Evolutionary conservation across 805 yeast genomes (phyloP).

Genomic region (Candida gorgasii): DNA sequence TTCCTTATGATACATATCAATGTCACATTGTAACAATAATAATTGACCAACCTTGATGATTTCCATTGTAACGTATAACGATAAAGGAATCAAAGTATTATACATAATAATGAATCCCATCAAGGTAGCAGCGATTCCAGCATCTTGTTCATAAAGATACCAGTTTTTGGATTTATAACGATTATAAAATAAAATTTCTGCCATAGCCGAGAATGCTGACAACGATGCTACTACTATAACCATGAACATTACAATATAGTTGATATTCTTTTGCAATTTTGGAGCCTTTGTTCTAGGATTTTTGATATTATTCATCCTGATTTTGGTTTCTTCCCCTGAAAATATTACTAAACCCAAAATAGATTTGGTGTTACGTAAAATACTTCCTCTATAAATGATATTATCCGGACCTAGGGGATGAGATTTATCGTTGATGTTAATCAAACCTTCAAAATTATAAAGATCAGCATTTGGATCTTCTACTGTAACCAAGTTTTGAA

Average conservation of each 20-base stretch:
- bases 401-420: constrained; percentile 76
- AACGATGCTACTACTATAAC: constrained; percentile 74
- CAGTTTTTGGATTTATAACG: constrained; percentile 50
- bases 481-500: constrained; percentile 57
- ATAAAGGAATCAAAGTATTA: constrained; percentile 92
- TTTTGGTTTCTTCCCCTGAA: constrained; percentile 94
- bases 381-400: constrained; percentile 87
- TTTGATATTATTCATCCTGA: constrained; percentile 90
- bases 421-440: constrained; percentile 41
- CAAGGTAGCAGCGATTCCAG: constrained; percentile 82
- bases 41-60: constrained; percentile 88
- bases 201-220: constrained; percentile 81
- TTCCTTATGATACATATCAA: constrained; percentile 88
- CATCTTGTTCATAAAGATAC: constrained; percentile 75
- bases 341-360: constrained; percentile 81
- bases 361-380: constrained; percentile 77
- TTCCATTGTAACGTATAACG: constrained; percentile 95
- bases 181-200: constrained; percentile 56
- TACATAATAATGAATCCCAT: constrained; percentile 98
- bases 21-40: constrained; percentile 78
- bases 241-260: constrained; percentile 83
- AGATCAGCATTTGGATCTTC: constrained; percentile 94
- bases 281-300: constrained; percentile 94
- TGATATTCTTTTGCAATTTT: constrained; percentile 79
- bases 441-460: constrained; percentile 86